Percentiles rank a stretch among this genome's conserved stretches.
phyloP scores from a whole-genome alignment of 305 asterid genomes.

The Fraxinus baroniana region DNA sequence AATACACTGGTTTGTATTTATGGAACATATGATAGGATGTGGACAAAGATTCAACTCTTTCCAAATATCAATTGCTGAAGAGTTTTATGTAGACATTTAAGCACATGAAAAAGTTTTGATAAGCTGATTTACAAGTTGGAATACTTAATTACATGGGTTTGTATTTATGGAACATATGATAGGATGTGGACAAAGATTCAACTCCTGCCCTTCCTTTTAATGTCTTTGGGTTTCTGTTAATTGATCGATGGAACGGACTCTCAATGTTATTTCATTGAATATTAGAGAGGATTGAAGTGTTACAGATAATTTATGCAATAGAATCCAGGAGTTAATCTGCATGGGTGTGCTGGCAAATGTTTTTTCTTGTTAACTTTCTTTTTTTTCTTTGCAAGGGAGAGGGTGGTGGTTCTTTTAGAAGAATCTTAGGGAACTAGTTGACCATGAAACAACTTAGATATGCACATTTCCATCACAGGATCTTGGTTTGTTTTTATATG shows the following conservation, averaged over 20 bases:
- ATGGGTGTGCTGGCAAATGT: background rate
- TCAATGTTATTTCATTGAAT: background rate
- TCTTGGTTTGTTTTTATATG: background rate
- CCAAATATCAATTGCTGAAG: background rate
- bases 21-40: background rate
- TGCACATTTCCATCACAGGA: slow-evolving; percentile 1
- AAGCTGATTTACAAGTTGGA: background rate
- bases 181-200: background rate
- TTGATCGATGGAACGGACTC: background rate
- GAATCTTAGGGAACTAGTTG: background rate
- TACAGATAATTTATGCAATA: background rate
- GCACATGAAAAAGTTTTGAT: background rate
- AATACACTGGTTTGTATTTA: background rate
- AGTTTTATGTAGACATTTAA: background rate
- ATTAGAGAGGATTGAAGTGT: background rate
- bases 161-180: background rate
- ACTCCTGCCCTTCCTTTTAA: background rate
- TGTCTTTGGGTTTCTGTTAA: background rate
- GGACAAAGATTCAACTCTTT: background rate
- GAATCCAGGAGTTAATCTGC: background rate
- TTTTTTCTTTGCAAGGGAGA: background rate
- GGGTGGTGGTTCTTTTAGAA: background rate
- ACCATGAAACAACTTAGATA: background rate
- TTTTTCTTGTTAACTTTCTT: background rate
- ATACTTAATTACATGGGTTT: background rate